phyloP scores from a whole-genome alignment of 129 eudicot species.

The Sambucus nigra region DNA sequence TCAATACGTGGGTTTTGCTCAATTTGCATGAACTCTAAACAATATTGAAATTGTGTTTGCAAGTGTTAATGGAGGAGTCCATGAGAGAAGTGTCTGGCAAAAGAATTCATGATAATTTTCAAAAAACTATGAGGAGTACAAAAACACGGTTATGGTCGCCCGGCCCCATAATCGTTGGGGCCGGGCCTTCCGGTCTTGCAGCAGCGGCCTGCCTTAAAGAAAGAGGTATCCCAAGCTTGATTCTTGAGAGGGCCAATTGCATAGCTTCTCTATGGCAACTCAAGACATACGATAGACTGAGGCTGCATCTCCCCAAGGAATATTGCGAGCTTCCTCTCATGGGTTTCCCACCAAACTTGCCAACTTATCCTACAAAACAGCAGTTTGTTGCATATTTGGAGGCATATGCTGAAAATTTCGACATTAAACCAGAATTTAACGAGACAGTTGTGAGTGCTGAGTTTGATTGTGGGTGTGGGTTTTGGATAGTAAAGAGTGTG shows the following conservation, averaged over 20 bases:
- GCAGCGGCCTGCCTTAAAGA: constrained; percentile 57
- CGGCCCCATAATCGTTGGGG: constrained; percentile 58
- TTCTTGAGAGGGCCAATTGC: constrained; percentile 47
- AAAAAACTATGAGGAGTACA: background rate
- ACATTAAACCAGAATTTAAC: constrained; percentile 32
- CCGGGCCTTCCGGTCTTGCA: constrained; percentile 75
- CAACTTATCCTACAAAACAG: constrained; percentile 58
- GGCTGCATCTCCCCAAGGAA: constrained; percentile 62
- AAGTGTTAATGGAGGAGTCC: constrained; percentile 20
- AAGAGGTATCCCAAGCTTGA: constrained; percentile 29
- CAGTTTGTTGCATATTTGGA: constrained; percentile 58
- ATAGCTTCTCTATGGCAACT: constrained; percentile 62
- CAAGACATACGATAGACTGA: constrained; percentile 49
- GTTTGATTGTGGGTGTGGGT: constrained; percentile 28
- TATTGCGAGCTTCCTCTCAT: constrained; percentile 59
- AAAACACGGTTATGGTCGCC: constrained; percentile 18
- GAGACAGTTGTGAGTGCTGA: constrained; percentile 41
- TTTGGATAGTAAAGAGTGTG: constrained; percentile 45
- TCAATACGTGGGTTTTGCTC: background rate
- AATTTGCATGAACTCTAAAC: too few relatives aligned
- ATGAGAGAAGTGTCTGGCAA: constrained; percentile 37
- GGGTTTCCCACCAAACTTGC: constrained; percentile 48
- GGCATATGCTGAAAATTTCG: constrained; percentile 28
- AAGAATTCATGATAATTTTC: constrained; percentile 34
- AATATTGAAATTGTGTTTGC: background rate